Evolutionary conservation across 164 flowering plant genomes (phyloP), one percentile per base, ranked within the genome.

Genomic region (Macadamia tetraphylla): DNA sequence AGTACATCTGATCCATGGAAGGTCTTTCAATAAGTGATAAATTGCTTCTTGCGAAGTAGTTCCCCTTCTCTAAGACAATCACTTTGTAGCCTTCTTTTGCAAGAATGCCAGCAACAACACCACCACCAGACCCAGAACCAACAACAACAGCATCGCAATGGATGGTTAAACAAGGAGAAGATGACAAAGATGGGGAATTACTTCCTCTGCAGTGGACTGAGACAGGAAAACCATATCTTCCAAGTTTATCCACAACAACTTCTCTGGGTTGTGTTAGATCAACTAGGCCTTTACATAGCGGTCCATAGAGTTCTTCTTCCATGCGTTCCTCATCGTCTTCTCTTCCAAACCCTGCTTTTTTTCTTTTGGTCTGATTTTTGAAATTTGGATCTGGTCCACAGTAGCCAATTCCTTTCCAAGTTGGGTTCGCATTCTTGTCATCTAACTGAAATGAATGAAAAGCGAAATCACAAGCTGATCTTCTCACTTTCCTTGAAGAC

Each of bases 61-160:
- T 80, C 56, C 97, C 97, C 74, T 91, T 89, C 76, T 91, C 95
- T n/a, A 91, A 14, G 30, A 91, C 95, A 18, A 89, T 70, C 32
- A 92, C 97, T 74, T 87, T 89, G 83, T 89, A 83, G 29, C 97
- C 96, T 0, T 89, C 87, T 31, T 78, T 82, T 7, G 96, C 94
- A 0, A 92, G 83, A 29, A 85, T 81, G 0, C 94, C 94, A 0
- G 97, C 96, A 6, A 73, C 83, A 0, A 89, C 90, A 0, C 96
- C 94, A 0, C 97, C 96, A 2, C 97, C 97, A 0, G 87, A 80
- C 23, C 97, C 97, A 0, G 97, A 92, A 31, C 97, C 96, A 1
- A 92, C 80, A 0, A 92, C 88, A 0, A 92, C 96, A 0, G 79
- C 97, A 66, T 92, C 97, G 62, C 94, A 89, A 51, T 64, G 65